Percentiles rank a stretch among this genome's conserved stretches.
phyloP scores from a whole-genome alignment of 1,284 basidiomycete species.

The Stereum hirsutum region DNA sequence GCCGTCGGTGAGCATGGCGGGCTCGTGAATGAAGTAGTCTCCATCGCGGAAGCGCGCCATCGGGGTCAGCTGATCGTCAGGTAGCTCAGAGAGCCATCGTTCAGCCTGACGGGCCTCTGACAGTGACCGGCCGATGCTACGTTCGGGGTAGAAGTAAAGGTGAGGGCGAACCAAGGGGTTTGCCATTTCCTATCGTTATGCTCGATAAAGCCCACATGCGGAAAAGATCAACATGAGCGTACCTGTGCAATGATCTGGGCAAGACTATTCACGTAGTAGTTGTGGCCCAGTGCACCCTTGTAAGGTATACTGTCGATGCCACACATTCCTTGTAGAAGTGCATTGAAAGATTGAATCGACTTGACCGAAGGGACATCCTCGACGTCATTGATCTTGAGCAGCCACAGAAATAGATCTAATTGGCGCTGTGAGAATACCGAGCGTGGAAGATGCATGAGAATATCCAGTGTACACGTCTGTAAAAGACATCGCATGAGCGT shows the following conservation, averaged over 20 bases:
- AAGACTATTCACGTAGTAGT: not conserved
- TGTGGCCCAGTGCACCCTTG: not conserved
- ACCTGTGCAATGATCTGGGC: not conserved
- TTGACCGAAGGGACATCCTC: constrained; percentile 4
- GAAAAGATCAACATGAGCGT: not conserved
- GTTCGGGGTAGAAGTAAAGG: not conserved
- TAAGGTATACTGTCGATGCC: constrained; percentile 6
- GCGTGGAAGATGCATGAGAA: constrained; percentile 9
- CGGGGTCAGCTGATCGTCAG: not conserved
- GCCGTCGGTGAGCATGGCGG: not conserved
- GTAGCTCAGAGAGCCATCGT: not conserved
- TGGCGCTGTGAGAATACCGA: constrained; percentile 11
- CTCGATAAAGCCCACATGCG: too few relatives aligned
- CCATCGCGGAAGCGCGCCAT: not conserved
- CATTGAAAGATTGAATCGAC: not conserved
- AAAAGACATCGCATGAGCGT: not conserved
- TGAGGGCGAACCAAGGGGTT: constrained; percentile 2
- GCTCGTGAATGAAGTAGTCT: constrained; percentile 3
- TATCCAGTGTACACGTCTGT: constrained; percentile 9
- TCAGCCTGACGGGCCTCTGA: not conserved
- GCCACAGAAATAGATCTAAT: constrained; percentile 8
- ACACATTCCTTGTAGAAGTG: constrained; percentile 1
- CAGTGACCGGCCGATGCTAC: not conserved
- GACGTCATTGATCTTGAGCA: constrained; percentile 1
- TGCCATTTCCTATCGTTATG: constrained; percentile 4